Evolutionary conservation across 441 rosid species (phyloP).

Genomic region (Aquilaria agallochum): DNA sequence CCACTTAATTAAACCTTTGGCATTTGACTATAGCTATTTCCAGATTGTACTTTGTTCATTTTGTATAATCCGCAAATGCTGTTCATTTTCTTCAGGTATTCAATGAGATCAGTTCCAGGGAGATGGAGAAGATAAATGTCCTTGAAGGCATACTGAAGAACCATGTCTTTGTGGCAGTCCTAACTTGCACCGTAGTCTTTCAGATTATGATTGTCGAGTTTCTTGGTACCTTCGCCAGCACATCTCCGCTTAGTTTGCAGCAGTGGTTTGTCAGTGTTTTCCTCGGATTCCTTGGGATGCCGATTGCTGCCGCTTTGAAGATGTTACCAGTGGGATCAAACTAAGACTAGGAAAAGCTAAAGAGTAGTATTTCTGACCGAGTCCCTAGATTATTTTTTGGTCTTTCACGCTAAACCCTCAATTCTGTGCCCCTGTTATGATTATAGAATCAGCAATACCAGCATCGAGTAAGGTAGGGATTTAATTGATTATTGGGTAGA

Average conservation of each 20-base stretch:
- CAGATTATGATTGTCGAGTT: slow-evolving; percentile 40
- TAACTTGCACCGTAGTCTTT: slow-evolving; percentile 37
- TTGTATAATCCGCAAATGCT: slow-evolving; percentile 3
- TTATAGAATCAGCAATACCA: slow-evolving; percentile 7
- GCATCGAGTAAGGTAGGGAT: slow-evolving; percentile 1
- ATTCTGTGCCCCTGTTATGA: neutral
- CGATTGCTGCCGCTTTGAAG: slow-evolving; percentile 61
- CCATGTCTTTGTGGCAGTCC: slow-evolving; percentile 38
- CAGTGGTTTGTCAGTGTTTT: slow-evolving; percentile 43
- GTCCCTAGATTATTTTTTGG: slow-evolving; percentile 5
- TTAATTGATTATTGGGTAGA: slow-evolving; percentile 1
- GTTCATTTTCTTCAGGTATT: slow-evolving; percentile 34
- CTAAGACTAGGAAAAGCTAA: slow-evolving; percentile 16
- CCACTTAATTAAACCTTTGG: too few relatives aligned
- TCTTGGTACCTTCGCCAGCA: slow-evolving; percentile 45
- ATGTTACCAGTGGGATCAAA: slow-evolving; percentile 44
- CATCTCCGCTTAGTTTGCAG: slow-evolving; percentile 34
- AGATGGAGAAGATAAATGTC: slow-evolving; percentile 53
- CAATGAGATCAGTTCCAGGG: slow-evolving; percentile 54
- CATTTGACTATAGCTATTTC: too few relatives aligned
- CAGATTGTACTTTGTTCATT: neutral
- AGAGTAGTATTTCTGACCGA: slow-evolving; percentile 6
- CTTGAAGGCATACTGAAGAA: slow-evolving; percentile 42
- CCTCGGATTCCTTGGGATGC: slow-evolving; percentile 76
- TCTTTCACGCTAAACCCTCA: neutral